Evolutionary conservation across 805 yeast genomes (phyloP).

Genomic region (Kurtzmaniella fragi): DNA sequence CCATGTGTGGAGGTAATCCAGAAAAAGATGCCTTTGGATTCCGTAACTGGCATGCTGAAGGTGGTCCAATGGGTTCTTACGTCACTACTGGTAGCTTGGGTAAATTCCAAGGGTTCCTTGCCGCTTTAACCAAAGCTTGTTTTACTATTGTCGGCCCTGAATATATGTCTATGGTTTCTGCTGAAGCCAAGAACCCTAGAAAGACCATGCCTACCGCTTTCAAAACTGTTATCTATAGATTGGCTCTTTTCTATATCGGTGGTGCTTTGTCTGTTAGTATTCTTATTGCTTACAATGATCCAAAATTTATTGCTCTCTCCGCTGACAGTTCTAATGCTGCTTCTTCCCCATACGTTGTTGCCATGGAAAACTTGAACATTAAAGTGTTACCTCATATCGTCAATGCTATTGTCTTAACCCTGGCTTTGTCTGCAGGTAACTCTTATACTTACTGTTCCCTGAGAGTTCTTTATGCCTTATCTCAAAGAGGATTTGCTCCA

Average conservation of each 20-base stretch:
- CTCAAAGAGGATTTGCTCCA: slow-evolving; percentile 36
- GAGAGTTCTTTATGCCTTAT: slow-evolving; percentile 31
- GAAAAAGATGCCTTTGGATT: slow-evolving; percentile 29
- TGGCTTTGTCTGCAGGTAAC: slow-evolving; percentile 37
- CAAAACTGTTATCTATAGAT: slow-evolving; percentile 38
- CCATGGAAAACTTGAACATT: slow-evolving; percentile 26
- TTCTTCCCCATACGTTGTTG: slow-evolving; percentile 26
- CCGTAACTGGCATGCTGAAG: slow-evolving; percentile 28
- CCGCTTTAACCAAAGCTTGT: slow-evolving; percentile 31
- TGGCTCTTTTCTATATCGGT: slow-evolving; percentile 41
- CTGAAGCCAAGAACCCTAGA: slow-evolving; percentile 41
- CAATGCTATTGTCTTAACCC: slow-evolving; percentile 34
- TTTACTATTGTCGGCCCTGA: slow-evolving; percentile 42
- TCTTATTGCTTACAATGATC: slow-evolving; percentile 31
- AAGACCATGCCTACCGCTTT: slow-evolving; percentile 34
- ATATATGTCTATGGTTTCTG: slow-evolving; percentile 40
- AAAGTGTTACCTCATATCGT: slow-evolving; percentile 30
- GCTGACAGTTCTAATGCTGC: slow-evolving; percentile 22
- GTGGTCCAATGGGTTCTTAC: slow-evolving; percentile 35
- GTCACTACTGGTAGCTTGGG: slow-evolving; percentile 33
- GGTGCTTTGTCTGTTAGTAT: slow-evolving; percentile 40
- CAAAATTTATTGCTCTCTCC: slow-evolving; percentile 14
- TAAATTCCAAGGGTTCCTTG: slow-evolving; percentile 38
- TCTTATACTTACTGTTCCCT: slow-evolving; percentile 22
- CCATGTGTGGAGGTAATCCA: slow-evolving; percentile 38